Base-by-base conservation (phyloP, 169 alveolate genomes). In the Babesia ovis region DNA sequence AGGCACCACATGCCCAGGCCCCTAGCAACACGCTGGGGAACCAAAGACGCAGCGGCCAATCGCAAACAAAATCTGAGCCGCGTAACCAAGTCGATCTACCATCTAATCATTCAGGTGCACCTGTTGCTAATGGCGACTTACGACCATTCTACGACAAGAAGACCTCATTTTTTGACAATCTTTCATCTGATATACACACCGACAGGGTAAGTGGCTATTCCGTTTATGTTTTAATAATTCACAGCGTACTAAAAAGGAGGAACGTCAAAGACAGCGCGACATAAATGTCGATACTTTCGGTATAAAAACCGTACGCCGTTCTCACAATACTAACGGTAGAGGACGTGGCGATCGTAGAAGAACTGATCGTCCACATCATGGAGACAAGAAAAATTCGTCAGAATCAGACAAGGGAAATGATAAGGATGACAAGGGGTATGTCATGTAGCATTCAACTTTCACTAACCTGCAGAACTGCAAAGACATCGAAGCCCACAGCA, bases 271-370 rank as follows among this genome's bases (percentile, higher is more conserved):
- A 67, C 91, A 89, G 67, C 82, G 91, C 55, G 85, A 80, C 73
- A 68, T 89, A 18, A 91, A 90, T 68, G 70, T 80, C 16, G 94
- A 89, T 46, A 90, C 94, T 2, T 90, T 90, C 53, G 94, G 94
- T 31, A 79, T 58, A 67, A 75, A 72, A n/a, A 64, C 88, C 9
- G 87, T 87, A 20, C 81, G 86, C 34, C 82, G 75, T 4, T 6
- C 20, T 16, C 48, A 48, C 23, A 4, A 23, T 45, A n/a, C 5
- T 23, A 35, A 45, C 12, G 70, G 57, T 11, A n/a, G 70, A 16
- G 51, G 68, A 3, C 25, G 42, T 34, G 56, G 56, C 39, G 70
- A 60, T 1, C 54, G 56, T 23, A 1, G 56, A 25, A 60, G 41
- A 55, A 22, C 29, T 1, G 51, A 25, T 14, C 31, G 56, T 16